Conservation (phyloP, 2,329 filamentous ascomycete species). For the Monosporascus ibericus region DNA sequence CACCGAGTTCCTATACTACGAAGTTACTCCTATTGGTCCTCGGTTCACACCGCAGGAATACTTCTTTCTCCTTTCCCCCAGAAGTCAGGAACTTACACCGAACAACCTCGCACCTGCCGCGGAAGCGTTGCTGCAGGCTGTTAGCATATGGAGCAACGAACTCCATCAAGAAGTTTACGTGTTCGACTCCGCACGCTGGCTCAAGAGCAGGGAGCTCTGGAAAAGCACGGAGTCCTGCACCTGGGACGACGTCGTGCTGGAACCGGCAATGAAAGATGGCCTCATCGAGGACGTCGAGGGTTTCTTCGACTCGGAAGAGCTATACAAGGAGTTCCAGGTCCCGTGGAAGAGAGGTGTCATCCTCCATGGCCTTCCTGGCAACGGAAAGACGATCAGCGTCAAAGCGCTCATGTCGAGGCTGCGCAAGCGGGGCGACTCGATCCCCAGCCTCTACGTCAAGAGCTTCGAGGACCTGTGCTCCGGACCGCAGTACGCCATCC, state of each 20-base stretch:
- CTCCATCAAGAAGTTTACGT: neutral
- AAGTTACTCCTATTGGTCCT: neutral
- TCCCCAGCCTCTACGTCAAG: conserved; percentile 57
- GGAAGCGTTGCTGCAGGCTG: neutral
- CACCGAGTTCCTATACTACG: neutral
- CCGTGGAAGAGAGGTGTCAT: conserved; percentile 67
- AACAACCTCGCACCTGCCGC: neutral
- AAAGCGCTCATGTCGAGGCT: conserved; percentile 63
- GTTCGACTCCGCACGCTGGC: neutral
- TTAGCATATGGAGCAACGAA: neutral
- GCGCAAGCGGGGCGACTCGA: conserved; percentile 40
- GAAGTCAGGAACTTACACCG: neutral
- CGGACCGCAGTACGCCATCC: conserved; percentile 49
- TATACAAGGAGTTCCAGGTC: conserved; percentile 53
- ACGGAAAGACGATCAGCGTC: conserved; percentile 64
- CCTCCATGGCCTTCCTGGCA: conserved; percentile 56
- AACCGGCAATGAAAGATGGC: conserved; percentile 56
- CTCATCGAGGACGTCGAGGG: conserved; percentile 55
- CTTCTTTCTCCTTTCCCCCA: neutral
- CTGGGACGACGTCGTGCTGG: conserved; percentile 61
- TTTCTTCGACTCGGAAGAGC: conserved; percentile 53
- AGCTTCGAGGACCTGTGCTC: conserved; percentile 12
- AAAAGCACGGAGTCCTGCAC: neutral
- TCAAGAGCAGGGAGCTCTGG: neutral
- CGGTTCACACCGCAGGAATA: neutral